These are phyloP conservation scores for Parietichytrium sp. DNA, from an alignment of 108 stramenopile species.

Conservation along the genomic window DNA sequence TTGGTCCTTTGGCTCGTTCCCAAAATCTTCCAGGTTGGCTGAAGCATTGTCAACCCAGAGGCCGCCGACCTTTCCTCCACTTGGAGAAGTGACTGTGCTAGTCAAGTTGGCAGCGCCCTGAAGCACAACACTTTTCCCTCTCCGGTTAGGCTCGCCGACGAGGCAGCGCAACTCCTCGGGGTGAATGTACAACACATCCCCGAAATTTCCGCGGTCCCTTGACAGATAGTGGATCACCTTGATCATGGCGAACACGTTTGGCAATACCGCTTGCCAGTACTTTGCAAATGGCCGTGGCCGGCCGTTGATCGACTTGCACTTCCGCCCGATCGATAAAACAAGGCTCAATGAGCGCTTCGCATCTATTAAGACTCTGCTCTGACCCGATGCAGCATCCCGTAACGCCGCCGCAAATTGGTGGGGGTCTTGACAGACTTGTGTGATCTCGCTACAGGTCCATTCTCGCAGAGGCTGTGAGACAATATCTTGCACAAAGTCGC, in stretches of 20 bases:
- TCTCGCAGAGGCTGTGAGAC: slow-evolving; percentile 24
- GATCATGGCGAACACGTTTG: slow-evolving; percentile 8
- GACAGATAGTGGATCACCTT: background rate
- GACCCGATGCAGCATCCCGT: background rate
- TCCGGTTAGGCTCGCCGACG: too few relatives aligned
- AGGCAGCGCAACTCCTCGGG: slow-evolving; percentile 16
- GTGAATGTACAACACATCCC: background rate
- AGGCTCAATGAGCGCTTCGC: background rate
- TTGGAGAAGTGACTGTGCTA: too few relatives aligned
- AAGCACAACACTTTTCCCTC: too few relatives aligned
- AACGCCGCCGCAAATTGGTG: background rate
- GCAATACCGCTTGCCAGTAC: background rate
- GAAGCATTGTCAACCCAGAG: slow-evolving; percentile 8
- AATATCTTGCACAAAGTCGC: background rate
- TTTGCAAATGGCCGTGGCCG: background rate
- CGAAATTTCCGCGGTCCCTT: slow-evolving; percentile 10
- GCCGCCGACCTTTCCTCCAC: slow-evolving; percentile 31
- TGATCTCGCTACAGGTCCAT: slow-evolving; percentile 8
- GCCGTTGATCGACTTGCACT: background rate
- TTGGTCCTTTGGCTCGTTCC: too few relatives aligned
- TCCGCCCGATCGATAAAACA: background rate
- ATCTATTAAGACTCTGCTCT: background rate
- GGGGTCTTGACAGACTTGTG: background rate
- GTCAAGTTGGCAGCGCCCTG: too few relatives aligned
- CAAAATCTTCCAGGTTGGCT: too few relatives aligned